Base-by-base conservation (phyloP, 208 protist species). In the Acanthamoeba castellanii region DNA sequence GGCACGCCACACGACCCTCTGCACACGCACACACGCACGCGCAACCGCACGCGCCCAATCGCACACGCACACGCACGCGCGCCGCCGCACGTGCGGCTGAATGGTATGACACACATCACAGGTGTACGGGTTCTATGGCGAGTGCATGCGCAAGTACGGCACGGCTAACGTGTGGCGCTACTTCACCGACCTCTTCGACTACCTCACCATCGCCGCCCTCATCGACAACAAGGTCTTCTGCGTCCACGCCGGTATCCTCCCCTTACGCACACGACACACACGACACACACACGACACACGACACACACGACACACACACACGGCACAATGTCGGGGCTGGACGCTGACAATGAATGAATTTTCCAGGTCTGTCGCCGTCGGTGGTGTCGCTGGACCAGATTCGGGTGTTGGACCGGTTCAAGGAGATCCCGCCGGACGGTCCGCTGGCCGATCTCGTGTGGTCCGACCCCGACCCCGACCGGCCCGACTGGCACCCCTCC, bases 81-180 rank as follows among this genome's bases (percentile, higher is more conserved):
- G 13, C 50, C 50, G 13, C 50, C 50, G 50, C 50, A 55, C 50
- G 13, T 13, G 50, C 50, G 13, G 8, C 5, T 13, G 50, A 14
- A 57, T 87, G 37, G 5, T 87, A 42, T 13, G 9, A 42, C 9
- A 37, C 8, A 22, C 13, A 30, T 50, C 13, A 11, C n/a, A 98
- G 93, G 99, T 99, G 30, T 99, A 99, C 97, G 99, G 99, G 47
- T 99, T 99, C 96, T 99, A 99, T 96, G 99, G 99, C 82, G 99
- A 99, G 95, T 99, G 99, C 96, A 97, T 99, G 78, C 98, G 98
- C 55, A 99, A 99, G 96, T 99, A 99, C 95, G 99, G 99, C 57
- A 99, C 96, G 81, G 97, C 98, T 6, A 98, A 98, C 72, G 98
- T 99, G 42, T 99, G 99, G 99, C 99, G 98, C 92, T 92, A 98